Conservation (phyloP, 2,329 filamentous ascomycete species). For the Drechslerella coelobrocha region DNA sequence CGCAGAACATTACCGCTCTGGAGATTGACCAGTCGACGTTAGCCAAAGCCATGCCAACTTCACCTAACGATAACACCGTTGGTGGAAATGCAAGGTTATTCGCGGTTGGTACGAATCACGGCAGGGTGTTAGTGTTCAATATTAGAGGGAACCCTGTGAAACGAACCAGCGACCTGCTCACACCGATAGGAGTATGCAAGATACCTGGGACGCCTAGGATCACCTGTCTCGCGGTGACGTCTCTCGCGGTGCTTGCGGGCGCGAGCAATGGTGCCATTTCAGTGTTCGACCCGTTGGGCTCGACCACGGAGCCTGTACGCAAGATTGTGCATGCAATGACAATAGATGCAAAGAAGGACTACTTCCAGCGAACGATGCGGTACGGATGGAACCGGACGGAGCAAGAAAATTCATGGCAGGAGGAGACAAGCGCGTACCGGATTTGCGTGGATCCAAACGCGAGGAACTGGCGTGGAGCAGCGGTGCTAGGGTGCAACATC, state of each 20-base stretch:
- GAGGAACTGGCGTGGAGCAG: conserved; percentile 45
- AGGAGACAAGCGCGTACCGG: conserved; percentile 40
- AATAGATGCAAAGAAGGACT: conserved; percentile 49
- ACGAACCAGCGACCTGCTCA: conserved; percentile 39
- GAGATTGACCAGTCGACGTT: conserved; percentile 32
- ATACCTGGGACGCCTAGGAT: conserved; percentile 42
- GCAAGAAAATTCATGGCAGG: conserved; percentile 47
- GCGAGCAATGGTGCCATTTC: conserved; percentile 45
- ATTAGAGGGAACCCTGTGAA: conserved; percentile 39
- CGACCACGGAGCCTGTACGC: conserved; percentile 31
- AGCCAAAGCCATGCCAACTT: conserved; percentile 18
- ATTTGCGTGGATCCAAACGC: conserved; percentile 42
- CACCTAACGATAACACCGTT: conserved; percentile 45
- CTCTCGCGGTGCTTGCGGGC: conserved; percentile 30
- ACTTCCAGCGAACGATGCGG: conserved; percentile 30
- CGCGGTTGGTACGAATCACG: conserved; percentile 44
- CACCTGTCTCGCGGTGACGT: conserved; percentile 41
- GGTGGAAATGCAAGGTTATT: conserved; percentile 39
- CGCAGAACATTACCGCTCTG: conserved; percentile 41
- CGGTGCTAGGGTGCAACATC: conserved; percentile 43
- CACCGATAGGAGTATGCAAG: conserved; percentile 42
- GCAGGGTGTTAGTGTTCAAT: conserved; percentile 38
- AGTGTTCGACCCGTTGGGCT: conserved; percentile 46
- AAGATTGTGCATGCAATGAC: conserved; percentile 48
- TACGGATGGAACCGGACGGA: conserved; percentile 43